Percentiles rank a stretch among this genome's conserved stretches.
phyloP scores from a whole-genome alignment of 805 yeast genomes.

The Yarrowia hollandica region DNA sequence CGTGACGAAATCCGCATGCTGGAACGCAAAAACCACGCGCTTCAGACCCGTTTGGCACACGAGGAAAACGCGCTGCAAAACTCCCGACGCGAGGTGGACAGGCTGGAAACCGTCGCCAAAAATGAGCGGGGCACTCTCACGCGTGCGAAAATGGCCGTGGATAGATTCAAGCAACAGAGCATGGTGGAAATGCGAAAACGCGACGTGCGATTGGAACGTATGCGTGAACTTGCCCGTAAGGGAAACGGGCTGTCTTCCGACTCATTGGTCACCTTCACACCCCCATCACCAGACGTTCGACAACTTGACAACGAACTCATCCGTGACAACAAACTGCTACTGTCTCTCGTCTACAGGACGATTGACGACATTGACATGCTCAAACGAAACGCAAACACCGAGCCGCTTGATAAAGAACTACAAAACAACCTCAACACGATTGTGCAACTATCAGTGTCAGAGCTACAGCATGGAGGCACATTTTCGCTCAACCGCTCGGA shows the following conservation, averaged over 20 bases:
- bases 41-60: constrained; percentile 1
- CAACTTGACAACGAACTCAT: constrained; percentile 27
- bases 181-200: constrained; percentile 36
- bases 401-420: too few relatives aligned
- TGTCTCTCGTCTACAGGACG: constrained; percentile 30
- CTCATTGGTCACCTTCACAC: constrained; percentile 31
- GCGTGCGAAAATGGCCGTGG: constrained; percentile 27
- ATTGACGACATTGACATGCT: constrained; percentile 27
- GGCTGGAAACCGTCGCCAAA: neutral
- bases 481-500: constrained; percentile 7
- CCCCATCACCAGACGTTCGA: constrained; percentile 26
- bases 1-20: neutral
- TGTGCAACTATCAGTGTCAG: constrained; percentile 6
- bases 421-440: constrained; percentile 6
- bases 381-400: constrained; percentile 22
- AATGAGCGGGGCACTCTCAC: constrained; percentile 21
- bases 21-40: neutral
- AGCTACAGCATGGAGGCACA: constrained; percentile 13
- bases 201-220: constrained; percentile 34
- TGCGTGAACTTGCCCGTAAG: constrained; percentile 33
- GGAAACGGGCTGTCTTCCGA: constrained; percentile 30
- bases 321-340: constrained; percentile 33
- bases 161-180: constrained; percentile 31
- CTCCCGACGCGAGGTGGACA: neutral
- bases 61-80: constrained; percentile 8